A percentile compares a stretch with the other conserved stretches of the same genome.
Evolutionary conservation across 306 rosid species (phyloP).

Genomic region (Abrus precatorius): DNA sequence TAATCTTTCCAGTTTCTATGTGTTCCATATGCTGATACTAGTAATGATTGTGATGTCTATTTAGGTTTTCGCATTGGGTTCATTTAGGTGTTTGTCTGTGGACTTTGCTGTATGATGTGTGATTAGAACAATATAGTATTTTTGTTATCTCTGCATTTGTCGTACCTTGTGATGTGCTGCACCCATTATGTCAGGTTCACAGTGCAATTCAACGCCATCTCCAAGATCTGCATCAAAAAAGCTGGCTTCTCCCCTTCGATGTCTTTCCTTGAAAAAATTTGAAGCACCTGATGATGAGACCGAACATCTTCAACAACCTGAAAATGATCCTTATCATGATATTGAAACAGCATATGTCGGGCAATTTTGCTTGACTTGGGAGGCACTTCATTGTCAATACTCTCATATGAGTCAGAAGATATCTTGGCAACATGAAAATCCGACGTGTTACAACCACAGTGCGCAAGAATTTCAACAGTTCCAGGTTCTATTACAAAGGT

Average conservation of each 20-base stretch:
- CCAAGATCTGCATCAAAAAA: slow-evolving; percentile 89
- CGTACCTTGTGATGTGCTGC: slow-evolving; percentile 18
- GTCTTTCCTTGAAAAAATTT: slow-evolving; percentile 90
- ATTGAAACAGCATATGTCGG: slow-evolving; percentile 93
- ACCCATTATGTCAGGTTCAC: slow-evolving; percentile 59
- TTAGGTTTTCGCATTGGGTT: slow-evolving; percentile 23
- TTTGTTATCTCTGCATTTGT: neutral
- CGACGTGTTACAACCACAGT: slow-evolving; percentile 75
- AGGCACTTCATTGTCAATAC: slow-evolving; percentile 96
- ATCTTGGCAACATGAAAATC: slow-evolving; percentile 81
- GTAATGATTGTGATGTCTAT: slow-evolving; percentile 1
- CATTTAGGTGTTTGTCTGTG: slow-evolving; percentile 11
- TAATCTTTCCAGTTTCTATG: neutral
- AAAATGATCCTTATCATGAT: slow-evolving; percentile 67
- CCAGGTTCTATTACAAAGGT: slow-evolving; percentile 92
- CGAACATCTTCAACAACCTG: slow-evolving; percentile 79
- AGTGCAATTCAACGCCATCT: slow-evolving; percentile 67
- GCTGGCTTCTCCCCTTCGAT: slow-evolving; percentile 80
- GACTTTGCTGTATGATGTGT: neutral
- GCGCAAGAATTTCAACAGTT: slow-evolving; percentile 94
- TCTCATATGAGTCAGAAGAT: slow-evolving; percentile 81
- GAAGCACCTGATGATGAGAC: slow-evolving; percentile 82
- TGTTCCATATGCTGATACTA: neutral
- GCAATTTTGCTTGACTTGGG: slow-evolving; percentile 95
- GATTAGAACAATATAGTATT: slow-evolving; percentile 22